phyloP scores from a whole-genome alignment of 768 basidiomycete species.

The Naematelia aurantialba region DNA sequence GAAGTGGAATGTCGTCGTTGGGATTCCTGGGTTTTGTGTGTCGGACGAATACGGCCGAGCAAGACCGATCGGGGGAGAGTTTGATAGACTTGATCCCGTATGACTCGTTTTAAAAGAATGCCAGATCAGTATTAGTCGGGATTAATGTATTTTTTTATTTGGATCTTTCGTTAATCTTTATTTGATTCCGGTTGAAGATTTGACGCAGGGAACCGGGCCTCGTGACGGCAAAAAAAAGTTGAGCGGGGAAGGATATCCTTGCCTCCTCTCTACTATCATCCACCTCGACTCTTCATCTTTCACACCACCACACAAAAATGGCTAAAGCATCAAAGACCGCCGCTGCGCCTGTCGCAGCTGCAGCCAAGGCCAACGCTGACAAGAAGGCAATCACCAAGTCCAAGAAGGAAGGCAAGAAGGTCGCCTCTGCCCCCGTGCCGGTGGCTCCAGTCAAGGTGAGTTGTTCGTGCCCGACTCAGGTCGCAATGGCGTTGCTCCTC shows the following conservation, averaged over 20 bases:
- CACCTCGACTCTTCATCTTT: constrained; percentile 7
- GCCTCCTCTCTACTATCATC: background rate
- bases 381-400: constrained; percentile 38
- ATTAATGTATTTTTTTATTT: too few relatives aligned
- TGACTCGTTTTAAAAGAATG: too few relatives aligned
- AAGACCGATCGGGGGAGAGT: too few relatives aligned
- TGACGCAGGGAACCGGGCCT: background rate
- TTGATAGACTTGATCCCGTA: too few relatives aligned
- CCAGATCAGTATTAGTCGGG: too few relatives aligned
- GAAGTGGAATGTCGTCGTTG: background rate
- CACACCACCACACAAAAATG: constrained; percentile 12
- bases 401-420: constrained; percentile 35
- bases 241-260: constrained; percentile 1
- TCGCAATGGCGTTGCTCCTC: background rate
- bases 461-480: background rate
- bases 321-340: constrained; percentile 24
- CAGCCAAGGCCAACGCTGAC: constrained; percentile 39
- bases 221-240: constrained; percentile 1
- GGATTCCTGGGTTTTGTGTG: background rate
- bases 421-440: constrained; percentile 21
- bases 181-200: background rate
- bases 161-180: background rate
- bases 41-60: constrained; percentile 1
- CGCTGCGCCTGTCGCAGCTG: constrained; percentile 30
- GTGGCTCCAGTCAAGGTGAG: constrained; percentile 24